Evolutionary conservation across 108 stramenopile species (phyloP).

Genomic region (Parmales sp.): DNA sequence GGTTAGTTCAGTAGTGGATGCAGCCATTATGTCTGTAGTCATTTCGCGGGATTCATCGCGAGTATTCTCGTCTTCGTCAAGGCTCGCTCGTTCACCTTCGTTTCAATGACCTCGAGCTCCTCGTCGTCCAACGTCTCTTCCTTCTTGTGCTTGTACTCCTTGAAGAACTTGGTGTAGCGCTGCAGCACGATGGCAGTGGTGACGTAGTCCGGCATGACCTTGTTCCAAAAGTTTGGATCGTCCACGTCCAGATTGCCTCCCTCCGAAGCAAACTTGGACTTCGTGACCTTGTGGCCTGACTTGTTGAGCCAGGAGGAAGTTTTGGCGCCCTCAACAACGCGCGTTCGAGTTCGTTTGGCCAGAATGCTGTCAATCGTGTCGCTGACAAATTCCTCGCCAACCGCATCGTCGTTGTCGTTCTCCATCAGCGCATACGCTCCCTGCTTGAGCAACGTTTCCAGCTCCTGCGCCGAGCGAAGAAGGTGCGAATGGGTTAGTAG

Average conservation of each 20-base stretch:
- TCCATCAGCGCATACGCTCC: constrained; percentile 84
- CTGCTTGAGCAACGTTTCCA: constrained; percentile 80
- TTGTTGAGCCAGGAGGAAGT: constrained; percentile 83
- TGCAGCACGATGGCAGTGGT: constrained; percentile 65
- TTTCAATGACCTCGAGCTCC: constrained; percentile 4
- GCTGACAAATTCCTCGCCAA: constrained; percentile 64
- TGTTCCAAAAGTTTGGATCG: constrained; percentile 88
- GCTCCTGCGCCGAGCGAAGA: constrained; percentile 66
- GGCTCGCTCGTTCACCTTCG: constrained; percentile 24
- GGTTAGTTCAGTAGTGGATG: no score
- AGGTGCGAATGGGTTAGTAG: no score
- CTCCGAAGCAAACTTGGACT: constrained; percentile 55
- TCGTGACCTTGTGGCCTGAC: constrained; percentile 62
- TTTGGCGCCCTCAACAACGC: constrained; percentile 78
- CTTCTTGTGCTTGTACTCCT: constrained; percentile 30
- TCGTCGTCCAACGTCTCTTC: not conserved
- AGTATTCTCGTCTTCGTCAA: constrained; percentile 11
- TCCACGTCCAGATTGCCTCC: constrained; percentile 66
- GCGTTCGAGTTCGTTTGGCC: constrained; percentile 66
- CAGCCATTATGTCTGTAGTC: no score
- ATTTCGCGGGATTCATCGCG: constrained; percentile 25
- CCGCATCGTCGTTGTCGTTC: constrained; percentile 66
- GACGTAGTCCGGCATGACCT: constrained; percentile 86
- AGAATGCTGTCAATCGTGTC: constrained; percentile 85
- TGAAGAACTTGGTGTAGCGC: constrained; percentile 42